Evolutionary conservation across 768 basidiomycete genomes (phyloP).

Genomic region (Leccinum incarnatum): DNA sequence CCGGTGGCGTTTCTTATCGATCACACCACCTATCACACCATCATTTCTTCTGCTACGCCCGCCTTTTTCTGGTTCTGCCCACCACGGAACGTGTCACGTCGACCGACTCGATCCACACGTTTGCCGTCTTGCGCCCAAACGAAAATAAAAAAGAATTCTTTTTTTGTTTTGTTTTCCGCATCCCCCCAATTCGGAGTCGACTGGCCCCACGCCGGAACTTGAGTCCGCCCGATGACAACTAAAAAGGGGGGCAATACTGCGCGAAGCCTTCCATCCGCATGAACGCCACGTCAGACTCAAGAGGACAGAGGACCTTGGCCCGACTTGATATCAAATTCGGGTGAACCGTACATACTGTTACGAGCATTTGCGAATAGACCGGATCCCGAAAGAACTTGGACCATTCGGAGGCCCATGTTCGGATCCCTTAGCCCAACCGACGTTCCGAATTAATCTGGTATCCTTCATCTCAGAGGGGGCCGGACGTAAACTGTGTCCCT

Average conservation of each 20-base stretch:
- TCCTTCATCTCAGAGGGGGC: neutral
- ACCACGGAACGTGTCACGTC: conserved; percentile 17
- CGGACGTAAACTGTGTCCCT: neutral
- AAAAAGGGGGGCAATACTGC: neutral
- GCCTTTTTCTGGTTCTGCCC: neutral
- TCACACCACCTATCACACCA: neutral
- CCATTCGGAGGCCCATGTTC: neutral
- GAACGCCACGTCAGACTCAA: neutral
- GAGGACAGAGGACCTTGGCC: neutral
- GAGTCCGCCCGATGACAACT: neutral
- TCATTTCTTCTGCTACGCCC: conserved; percentile 2
- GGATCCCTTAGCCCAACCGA: neutral
- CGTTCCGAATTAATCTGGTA: neutral
- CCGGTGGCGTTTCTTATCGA: neutral
- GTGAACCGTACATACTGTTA: neutral
- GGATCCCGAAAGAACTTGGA: neutral
- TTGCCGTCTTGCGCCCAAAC: neutral
- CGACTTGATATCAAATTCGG: conserved; percentile 6
- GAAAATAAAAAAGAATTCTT: neutral
- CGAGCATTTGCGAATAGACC: neutral
- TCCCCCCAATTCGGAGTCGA: neutral
- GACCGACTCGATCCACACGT: conserved; percentile 18
- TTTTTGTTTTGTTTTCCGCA: neutral
- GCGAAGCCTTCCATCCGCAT: neutral
- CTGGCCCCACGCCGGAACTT: conserved; percentile 8